These are phyloP conservation scores for Glaciozyma antarctica DNA, from an alignment of 768 basidiomycete species.

Conservation along the genomic window DNA sequence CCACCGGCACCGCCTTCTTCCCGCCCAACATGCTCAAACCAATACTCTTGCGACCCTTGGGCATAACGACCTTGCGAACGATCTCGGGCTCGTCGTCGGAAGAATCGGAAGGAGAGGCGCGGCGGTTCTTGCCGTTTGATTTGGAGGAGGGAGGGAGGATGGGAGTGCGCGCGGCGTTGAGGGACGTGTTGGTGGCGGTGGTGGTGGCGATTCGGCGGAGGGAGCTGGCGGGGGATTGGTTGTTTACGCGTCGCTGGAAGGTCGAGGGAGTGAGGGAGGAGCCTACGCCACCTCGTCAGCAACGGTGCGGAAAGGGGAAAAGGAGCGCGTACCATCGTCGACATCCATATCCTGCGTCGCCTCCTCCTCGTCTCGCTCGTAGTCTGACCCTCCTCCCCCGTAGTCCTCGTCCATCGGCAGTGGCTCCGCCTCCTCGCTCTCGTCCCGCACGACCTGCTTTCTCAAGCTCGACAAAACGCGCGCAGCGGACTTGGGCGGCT, in stretches of 20 bases:
- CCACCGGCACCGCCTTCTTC: background rate
- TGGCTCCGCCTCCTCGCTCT: background rate
- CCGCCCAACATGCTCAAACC: background rate
- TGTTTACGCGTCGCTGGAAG: constrained; percentile 13
- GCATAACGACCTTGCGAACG: constrained; percentile 2
- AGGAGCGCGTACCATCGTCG: constrained; percentile 11
- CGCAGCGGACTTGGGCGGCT: background rate
- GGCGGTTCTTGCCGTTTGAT: background rate
- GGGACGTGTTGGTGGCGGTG: background rate
- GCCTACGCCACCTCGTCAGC: background rate
- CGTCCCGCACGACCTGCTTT: background rate
- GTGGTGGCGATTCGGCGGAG: constrained; percentile 13
- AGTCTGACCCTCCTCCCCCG: constrained; percentile 5
- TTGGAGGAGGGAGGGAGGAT: background rate
- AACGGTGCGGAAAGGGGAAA: background rate
- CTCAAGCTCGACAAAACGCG: background rate
- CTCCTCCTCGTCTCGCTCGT: constrained; percentile 3
- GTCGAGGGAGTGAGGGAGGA: constrained; percentile 6
- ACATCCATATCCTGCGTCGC: constrained; percentile 13
- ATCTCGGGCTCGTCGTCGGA: constrained; percentile 14
- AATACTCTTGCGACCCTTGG: background rate
- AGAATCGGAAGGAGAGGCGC: background rate
- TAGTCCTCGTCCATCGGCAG: background rate
- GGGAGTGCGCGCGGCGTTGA: background rate
- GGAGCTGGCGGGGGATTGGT: constrained; percentile 13